Base-by-base conservation (phyloP, 441 rosid genomes). In the Flueggea neowawraea region DNA sequence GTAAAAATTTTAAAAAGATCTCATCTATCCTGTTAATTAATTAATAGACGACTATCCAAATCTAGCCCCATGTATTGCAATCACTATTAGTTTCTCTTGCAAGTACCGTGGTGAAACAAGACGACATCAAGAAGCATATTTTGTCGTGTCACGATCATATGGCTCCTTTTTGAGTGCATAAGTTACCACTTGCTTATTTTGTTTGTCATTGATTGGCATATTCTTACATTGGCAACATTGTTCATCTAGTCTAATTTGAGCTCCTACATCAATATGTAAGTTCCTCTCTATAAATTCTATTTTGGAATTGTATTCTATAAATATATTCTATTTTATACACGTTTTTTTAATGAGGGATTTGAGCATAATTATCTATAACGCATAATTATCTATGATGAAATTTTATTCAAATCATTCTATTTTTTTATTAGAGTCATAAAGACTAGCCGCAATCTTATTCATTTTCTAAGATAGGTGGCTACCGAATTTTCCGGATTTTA, bases 141-240 rank as follows among this genome's bases (percentile, higher is more conserved):
- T 58, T 71, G 69, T 12, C n/a, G 68, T 28, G 83, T 74, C 8
- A 84, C 84, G 1, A 54, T 70, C 16, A 33, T 81, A 55, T 84
- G 86, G 89, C 63, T 79, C 22, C 78, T 81, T n/a, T 79, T 84
- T 57, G 82, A 81, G 52, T 77, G 83, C 63, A 67, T 72, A 39
- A 83, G 80, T 52, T 81, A 81, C 61, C 79, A 81, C 59, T 74
- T 81, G 62, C 69, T 81, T 15, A 65, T 11, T 73, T 81, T 15
- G 43, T 81, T 31, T 84, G 79, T 64, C 81, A 79, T 57, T 69
- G 68, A 22, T 22, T 22, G 28, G 32, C 73, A 79, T 31, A 70
- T 75, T 62, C 62, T 84, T 31, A 16, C 64, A 16, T 33, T 77
- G 62, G 61, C 80, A 10, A 56, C 55, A 33, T 66, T 79, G 64